Base-by-base conservation (phyloP, 2,329 filamentous ascomycete genomes). In the Diaporthe sp. region DNA sequence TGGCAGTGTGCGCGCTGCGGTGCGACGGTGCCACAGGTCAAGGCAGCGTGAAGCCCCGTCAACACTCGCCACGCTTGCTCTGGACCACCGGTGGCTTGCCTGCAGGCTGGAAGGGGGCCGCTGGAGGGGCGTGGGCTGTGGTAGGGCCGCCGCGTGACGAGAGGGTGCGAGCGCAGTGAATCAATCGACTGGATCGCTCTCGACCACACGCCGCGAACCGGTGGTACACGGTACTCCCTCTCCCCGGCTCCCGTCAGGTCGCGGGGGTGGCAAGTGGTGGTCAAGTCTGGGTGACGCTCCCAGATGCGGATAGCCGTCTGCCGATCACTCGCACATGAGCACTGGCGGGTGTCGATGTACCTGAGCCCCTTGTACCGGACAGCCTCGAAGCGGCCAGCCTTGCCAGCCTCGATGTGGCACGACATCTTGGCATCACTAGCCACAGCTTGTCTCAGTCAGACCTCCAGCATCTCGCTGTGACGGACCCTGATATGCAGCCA, bases 51-150 rank as follows among this genome's bases (percentile, higher is more conserved):
- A 17, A 42, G 39, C 4, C 13, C 22, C 19, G 44, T 7, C 37
- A 42, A 51, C 65, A 72, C 70, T 69, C 70, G 73, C 73, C 73
- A 74, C 73, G 72, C n/a, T 35, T 47, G 63, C 70, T 74, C 73
- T 74, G 59, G 73, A 72, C 61, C 19, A 42, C 30, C 35, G 32
- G 70, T 74, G 73, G 70, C 70, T 71, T 71, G 37, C 58, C 17
- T 4, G n/a, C n/a, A 44, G 56, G 55, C 7, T 39, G 42, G 35
- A 6, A 39, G 35, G 13, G 22, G 30, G 47, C 10, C 42, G 9
- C 19, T 56, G 35, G 37, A 44, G 61, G 63, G 63, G 63, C 63
- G 63, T 66, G 59, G 47, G 37, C 7, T 12, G 37, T 12, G n/a
- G 44, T 50, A 19, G 44, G 63, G 63, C 61, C 15, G 61, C 44